Conservation (phyloP, 106 monocot species). For the Cymbidium sinense region DNA sequence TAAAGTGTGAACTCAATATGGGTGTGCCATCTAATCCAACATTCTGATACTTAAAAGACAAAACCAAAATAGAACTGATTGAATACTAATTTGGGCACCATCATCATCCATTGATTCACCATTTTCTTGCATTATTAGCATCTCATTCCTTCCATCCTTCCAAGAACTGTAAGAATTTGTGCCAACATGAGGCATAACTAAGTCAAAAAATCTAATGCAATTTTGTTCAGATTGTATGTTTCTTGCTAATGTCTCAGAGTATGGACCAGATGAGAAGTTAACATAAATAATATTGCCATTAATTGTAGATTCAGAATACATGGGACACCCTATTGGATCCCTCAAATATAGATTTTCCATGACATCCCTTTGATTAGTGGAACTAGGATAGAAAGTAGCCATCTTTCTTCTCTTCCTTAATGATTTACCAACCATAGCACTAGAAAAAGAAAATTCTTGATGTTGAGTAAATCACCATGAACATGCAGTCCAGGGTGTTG, state of each 20-base stretch:
- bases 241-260: conserved; percentile 39
- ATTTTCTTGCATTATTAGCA: conserved; percentile 38
- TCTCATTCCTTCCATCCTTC: conserved; percentile 48
- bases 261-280: conserved; percentile 38
- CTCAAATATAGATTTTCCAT: conserved; percentile 31
- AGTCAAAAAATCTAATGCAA: conserved; percentile 24
- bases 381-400: conserved; percentile 67
- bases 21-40: conserved; percentile 27
- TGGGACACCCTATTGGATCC: conserved; percentile 17
- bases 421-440: not conserved
- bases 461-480: conserved; percentile 11
- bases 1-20: conserved; percentile 31
- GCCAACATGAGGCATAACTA: conserved; percentile 38
- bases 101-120: conserved; percentile 22
- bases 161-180: conserved; percentile 31
- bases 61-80: conserved; percentile 39
- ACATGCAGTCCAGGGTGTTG: not conserved
- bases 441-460: not conserved
- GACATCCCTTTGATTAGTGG: conserved; percentile 51
- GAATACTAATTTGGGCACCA: conserved; percentile 30
- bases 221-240: conserved; percentile 29
- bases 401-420: conserved; percentile 25
- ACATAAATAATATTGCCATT: conserved; percentile 40
- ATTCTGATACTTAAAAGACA: conserved; percentile 45
- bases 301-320: conserved; percentile 40